Conservation (phyloP, 805 yeast genomes). For the Yamadazyma nakazawae region DNA sequence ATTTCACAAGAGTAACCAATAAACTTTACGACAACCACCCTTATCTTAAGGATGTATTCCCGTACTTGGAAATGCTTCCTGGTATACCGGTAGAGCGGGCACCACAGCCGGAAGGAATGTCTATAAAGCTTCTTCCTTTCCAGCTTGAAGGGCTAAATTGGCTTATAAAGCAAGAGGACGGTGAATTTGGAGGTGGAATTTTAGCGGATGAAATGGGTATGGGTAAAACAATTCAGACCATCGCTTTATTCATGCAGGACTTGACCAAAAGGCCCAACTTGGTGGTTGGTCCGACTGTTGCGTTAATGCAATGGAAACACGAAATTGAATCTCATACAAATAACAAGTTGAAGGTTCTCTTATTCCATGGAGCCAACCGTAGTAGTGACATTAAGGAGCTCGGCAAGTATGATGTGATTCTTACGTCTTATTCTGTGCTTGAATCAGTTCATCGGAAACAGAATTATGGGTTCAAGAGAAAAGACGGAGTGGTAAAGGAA, state of each 20-base stretch:
- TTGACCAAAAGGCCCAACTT: conserved; percentile 65
- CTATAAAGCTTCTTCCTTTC: conserved; percentile 74
- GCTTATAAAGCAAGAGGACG: conserved; percentile 78
- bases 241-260: conserved; percentile 78
- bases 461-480: conserved; percentile 75
- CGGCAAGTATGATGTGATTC: conserved; percentile 65
- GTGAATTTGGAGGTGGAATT: conserved; percentile 82
- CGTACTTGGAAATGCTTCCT: conserved; percentile 50
- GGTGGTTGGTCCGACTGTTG: conserved; percentile 98
- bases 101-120: conserved; percentile 76
- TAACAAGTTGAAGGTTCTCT: conserved; percentile 59
- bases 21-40: conserved; percentile 77
- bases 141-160: conserved; percentile 92
- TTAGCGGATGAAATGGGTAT: conserved; percentile 99
- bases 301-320: conserved; percentile 94
- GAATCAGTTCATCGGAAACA: conserved; percentile 86
- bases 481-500: conserved; percentile 68
- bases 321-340: conserved; percentile 84
- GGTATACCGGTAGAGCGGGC: conserved; percentile 53
- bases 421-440: conserved; percentile 89
- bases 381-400: conserved; percentile 56
- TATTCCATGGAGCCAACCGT: conserved; percentile 86
- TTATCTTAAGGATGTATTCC: conserved; percentile 67
- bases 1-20: conserved; percentile 65
- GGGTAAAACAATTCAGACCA: conserved; percentile 98